Evolutionary conservation across 2,329 filamentous ascomycete genomes (phyloP).

Genomic region (Fusarium sp.): DNA sequence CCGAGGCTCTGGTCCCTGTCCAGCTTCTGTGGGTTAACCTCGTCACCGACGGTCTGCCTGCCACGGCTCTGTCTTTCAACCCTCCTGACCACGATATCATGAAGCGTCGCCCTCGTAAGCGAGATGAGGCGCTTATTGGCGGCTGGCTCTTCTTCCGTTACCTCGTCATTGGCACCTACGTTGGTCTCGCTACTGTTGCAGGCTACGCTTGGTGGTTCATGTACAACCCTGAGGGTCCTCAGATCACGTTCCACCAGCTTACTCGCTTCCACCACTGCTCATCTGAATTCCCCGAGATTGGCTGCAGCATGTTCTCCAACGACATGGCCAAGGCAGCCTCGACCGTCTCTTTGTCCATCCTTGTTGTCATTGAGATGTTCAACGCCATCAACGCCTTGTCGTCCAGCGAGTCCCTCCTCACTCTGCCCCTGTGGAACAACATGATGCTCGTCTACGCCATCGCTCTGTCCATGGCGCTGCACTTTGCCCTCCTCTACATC

Average conservation of each 20-base stretch:
- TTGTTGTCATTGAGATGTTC: slow-evolving; percentile 99
- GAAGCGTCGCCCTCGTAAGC: slow-evolving; percentile 89
- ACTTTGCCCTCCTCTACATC: slow-evolving; percentile 93
- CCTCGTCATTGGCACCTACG: slow-evolving; percentile 94
- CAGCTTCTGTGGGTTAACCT: slow-evolving; percentile 99
- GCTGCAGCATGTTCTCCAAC: slow-evolving; percentile 90
- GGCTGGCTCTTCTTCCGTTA: slow-evolving; percentile 99
- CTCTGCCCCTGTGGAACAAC: slow-evolving; percentile 96
- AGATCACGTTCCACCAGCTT: slow-evolving; percentile 90
- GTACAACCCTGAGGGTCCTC: slow-evolving; percentile 89
- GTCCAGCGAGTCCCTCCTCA: slow-evolving; percentile 92
- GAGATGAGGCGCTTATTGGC: slow-evolving; percentile 90
- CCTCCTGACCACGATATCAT: slow-evolving; percentile 98
- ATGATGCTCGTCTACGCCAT: slow-evolving; percentile 99
- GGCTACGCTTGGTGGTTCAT: slow-evolving; percentile 99
- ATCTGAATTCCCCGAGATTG: slow-evolving; percentile 85
- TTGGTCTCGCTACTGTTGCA: slow-evolving; percentile 92
- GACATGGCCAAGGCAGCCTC: slow-evolving; percentile 89
- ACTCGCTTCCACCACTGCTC: slow-evolving; percentile 95
- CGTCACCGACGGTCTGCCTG: slow-evolving; percentile 95
- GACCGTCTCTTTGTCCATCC: slow-evolving; percentile 88
- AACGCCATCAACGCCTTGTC: slow-evolving; percentile 99
- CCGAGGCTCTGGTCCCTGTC: slow-evolving; percentile 94
- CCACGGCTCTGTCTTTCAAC: slow-evolving; percentile 97
- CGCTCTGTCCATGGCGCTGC: slow-evolving; percentile 88